Evolutionary conservation across 176 grass and related monocot species (phyloP), one percentile per base, ranked within the genome.

Genomic region (Dactylis glomerata): DNA sequence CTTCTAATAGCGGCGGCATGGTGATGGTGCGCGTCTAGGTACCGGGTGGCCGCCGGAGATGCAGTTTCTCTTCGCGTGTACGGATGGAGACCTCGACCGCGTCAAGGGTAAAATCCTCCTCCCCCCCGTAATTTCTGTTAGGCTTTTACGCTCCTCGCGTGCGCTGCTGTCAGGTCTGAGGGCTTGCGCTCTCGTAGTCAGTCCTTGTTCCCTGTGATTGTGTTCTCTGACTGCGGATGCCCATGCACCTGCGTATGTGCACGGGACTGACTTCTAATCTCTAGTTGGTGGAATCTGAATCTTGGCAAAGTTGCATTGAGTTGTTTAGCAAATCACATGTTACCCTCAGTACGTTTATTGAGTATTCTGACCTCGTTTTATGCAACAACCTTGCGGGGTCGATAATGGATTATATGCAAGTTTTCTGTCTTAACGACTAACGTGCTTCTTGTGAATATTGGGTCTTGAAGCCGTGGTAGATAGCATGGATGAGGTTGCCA

Each of bases 401-500:
- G 20, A 12, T 55, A 40, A 3, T 69, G 41, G 9, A 4, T 24
- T 8, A 49, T 47, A 13, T 57, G 16, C 24, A 73, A 20, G 42
- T 30, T 15, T 8, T 36, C 40, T 9, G 5, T 3, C 40, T 85
- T 54, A 66, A 42, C 3, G 11, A 1, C 6, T 69, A 23, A 71
- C 64, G 27, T 45, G 27, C 3, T 56, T 31, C 45, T 65, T 45
- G 54, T 40, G 32, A 23, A 73, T 73, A 64, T 76, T 65, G 22
- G 46, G 47, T 34, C 13, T 15, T 82, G 30, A 57, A 82, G 79
- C 59, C 5, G 2, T 77, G 47, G 86, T 87, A 41, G 27, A 76
- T 34, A 57, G 46, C 86, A 57, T 87, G 79, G 37, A 77, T 27
- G 22, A 58, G 27, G 37, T 58, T 77, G 86, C 37, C 16, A 66